Base-by-base conservation (phyloP, 2,329 filamentous ascomycete genomes). In the Clonostachys sp. region DNA sequence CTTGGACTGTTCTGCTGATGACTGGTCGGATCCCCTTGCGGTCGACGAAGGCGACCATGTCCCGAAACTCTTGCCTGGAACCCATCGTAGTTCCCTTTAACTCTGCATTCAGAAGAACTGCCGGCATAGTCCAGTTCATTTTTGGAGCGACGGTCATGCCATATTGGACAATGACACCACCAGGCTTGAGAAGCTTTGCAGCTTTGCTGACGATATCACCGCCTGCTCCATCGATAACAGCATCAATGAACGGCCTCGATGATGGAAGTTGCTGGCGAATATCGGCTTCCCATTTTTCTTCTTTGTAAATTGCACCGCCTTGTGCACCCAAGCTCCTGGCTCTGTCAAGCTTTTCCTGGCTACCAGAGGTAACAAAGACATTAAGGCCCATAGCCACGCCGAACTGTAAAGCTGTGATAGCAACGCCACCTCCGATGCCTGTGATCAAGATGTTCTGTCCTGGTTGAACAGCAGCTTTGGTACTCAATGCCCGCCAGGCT, bases 381-480 rank as follows among this genome's bases (percentile, higher is more conserved):
- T 84, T 82, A 57, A 84, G 81, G 35, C 90, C 88, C 54, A 82
- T 70, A 10, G 81, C 89, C 12, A 85, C 82, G 12, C 82, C 91
- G 67, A 95, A 95, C 63, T 89, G 77, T 56, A 96, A 71, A 6
- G 80, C 86, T 72, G 89, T 85, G 47, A 96, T 71, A 35, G 92
- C 92, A 2, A 96, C 92, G 41, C 92, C 92, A 35, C 92, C 92
- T 1, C 92, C 92, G 64, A 97, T 95, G 0, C 92, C 92, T 5
- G 92, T 96, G 41, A 97, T 70, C 33, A 97, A 72, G 5, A 97
- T 75, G 60, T 95, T 95, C 51, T 80, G 71, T 4, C 89, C 89
- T 1, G 69, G 66, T 48, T 72, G 68, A 8, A 79, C 78, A 53
- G 84, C 82, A 5, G 78, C 83, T 74, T 96, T 97, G 8, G 80